These are phyloP conservation scores for Globisporangium rhizosaccharum DNA, from an alignment of 352 stramenopile species.

Conservation along the genomic window DNA sequence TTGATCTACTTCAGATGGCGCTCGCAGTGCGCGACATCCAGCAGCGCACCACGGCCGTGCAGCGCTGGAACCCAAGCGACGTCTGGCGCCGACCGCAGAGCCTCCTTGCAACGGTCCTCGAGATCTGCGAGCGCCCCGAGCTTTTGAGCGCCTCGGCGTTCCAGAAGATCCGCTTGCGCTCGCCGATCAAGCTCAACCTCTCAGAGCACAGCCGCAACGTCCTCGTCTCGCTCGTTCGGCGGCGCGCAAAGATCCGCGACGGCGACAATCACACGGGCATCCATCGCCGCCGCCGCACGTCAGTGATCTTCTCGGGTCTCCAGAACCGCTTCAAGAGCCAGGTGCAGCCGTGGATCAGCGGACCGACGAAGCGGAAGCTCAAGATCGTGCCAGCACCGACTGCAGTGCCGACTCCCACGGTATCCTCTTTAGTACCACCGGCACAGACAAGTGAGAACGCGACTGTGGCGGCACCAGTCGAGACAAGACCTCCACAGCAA, in stretches of 20 bases:
- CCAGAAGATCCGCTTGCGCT: slow-evolving; percentile 1
- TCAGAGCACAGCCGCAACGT: not conserved
- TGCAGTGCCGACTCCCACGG: not conserved
- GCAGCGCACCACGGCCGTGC: not conserved
- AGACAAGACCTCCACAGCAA: not conserved
- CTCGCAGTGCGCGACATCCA: not conserved
- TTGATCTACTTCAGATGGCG: not conserved
- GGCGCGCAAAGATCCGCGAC: not conserved
- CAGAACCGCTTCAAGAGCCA: slow-evolving; percentile 4
- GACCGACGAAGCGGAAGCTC: not conserved
- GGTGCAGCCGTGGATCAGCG: not conserved
- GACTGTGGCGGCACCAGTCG: too few species aligned
- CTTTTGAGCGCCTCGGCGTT: not conserved
- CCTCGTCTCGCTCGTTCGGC: not conserved
- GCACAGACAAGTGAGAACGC: not conserved
- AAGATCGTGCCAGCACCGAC: not conserved
- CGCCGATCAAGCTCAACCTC: not conserved
- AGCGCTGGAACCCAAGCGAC: not conserved
- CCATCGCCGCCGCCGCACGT: not conserved
- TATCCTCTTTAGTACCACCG: not conserved
- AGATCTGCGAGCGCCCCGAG: not conserved
- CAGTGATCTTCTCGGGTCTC: not conserved
- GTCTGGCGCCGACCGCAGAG: not conserved
- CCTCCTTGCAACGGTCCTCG: not conserved
- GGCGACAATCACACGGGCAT: not conserved